These are phyloP conservation scores for Gyromitra esculenta DNA, from an alignment of 2,329 filamentous ascomycete species.

Conservation along the genomic window DNA sequence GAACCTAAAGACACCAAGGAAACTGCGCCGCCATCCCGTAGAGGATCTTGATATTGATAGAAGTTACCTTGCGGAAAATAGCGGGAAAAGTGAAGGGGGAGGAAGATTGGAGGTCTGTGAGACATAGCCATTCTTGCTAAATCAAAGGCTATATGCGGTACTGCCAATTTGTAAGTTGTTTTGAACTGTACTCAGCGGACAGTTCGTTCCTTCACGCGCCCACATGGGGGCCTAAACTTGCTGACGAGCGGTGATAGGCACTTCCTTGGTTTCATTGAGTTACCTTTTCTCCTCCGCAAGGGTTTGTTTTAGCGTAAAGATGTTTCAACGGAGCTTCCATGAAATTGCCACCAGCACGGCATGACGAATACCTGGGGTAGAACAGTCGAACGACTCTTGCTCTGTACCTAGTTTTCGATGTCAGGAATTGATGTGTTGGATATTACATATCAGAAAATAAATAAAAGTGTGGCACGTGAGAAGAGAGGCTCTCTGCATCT, in stretches of 20 bases:
- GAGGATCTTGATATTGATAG: background rate
- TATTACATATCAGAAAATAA: conserved; percentile 27
- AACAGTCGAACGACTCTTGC: conserved; percentile 2
- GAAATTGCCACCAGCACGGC: conserved; percentile 6
- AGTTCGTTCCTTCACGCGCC: conserved; percentile 25
- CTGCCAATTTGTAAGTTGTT: conserved; percentile 24
- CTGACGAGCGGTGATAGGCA: conserved; percentile 18
- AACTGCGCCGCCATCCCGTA: conserved; percentile 17
- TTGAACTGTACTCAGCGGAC: conserved; percentile 22
- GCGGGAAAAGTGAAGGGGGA: conserved; percentile 20
- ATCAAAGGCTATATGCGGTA: conserved; percentile 37
- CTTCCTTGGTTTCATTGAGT: background rate
- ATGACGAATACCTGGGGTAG: conserved; percentile 17
- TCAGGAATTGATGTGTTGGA: conserved; percentile 21
- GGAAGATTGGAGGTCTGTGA: conserved; percentile 1
- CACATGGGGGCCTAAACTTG: conserved; percentile 22
- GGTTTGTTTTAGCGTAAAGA: conserved; percentile 17
- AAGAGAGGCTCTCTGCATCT: conserved; percentile 37
- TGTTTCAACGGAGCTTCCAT: conserved; percentile 8
- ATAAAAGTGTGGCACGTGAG: conserved; percentile 39
- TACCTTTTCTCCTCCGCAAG: background rate
- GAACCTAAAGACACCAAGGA: background rate
- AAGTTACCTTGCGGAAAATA: conserved; percentile 9
- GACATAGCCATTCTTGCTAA: conserved; percentile 33
- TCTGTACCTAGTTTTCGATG: conserved; percentile 14